These are phyloP conservation scores for Pittosporum tobira DNA, from an alignment of 129 eudicot species.

Conservation along the genomic window DNA sequence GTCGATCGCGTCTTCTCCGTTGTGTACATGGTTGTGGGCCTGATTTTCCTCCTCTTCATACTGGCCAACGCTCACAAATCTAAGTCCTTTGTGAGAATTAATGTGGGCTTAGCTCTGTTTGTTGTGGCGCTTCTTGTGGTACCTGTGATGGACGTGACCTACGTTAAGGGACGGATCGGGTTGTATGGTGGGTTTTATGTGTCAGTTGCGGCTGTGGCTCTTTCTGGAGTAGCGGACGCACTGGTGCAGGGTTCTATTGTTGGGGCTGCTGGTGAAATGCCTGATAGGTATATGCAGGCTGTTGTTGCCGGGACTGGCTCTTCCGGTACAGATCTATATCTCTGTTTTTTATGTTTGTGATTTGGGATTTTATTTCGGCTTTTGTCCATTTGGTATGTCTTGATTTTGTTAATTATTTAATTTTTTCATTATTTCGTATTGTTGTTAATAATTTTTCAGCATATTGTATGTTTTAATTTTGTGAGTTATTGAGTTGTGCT, in stretches of 20 bases:
- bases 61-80: conserved; percentile 45
- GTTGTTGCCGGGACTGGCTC: conserved; percentile 87
- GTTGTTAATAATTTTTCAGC: no score
- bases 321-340: conserved; percentile 46
- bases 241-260: conserved; percentile 77
- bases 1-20: conserved; percentile 83
- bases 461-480: background rate
- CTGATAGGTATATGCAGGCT: conserved; percentile 96
- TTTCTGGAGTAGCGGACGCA: conserved; percentile 68
- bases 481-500: no score
- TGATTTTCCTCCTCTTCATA: conserved; percentile 37
- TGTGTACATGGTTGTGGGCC: conserved; percentile 58
- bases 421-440: no score
- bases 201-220: conserved; percentile 52
- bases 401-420: background rate
- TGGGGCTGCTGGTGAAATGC: conserved; percentile 90
- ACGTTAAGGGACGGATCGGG: conserved; percentile 54
- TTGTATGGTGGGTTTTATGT: conserved; percentile 56
- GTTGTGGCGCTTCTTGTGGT: conserved; percentile 53
- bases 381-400: background rate
- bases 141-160: conserved; percentile 60
- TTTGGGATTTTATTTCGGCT: background rate
- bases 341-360: background rate
- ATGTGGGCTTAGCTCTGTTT: conserved; percentile 55
- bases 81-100: conserved; percentile 47